Base-by-base conservation (phyloP, 2,329 filamentous ascomycete genomes). In the Sarocladium oryzae region DNA sequence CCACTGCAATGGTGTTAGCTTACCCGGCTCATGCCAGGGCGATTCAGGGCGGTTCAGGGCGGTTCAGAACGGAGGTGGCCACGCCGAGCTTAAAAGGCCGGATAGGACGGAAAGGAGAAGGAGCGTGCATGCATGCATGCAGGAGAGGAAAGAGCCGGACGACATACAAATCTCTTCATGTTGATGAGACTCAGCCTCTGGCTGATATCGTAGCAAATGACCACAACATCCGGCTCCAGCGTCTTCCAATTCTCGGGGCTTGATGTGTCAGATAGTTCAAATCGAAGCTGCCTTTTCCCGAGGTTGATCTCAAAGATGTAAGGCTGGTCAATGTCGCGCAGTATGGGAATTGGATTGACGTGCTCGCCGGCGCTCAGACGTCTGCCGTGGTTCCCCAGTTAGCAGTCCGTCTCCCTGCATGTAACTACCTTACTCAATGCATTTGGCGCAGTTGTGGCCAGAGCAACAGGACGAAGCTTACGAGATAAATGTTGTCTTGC, bases 401-500 rank as follows among this genome's bases (percentile, higher is more conserved):
- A n/a, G n/a, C n/a, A n/a, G n/a, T n/a, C n/a, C n/a, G n/a, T n/a
- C n/a, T n/a, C n/a, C n/a, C n/a, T n/a, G n/a, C n/a, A n/a, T n/a
- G n/a, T n/a, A n/a, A n/a, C n/a, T n/a, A n/a, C n/a, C n/a, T n/a
- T n/a, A n/a, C n/a, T n/a, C n/a, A n/a, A n/a, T n/a, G n/a, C n/a
- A n/a, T n/a, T n/a, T n/a, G n/a, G n/a, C n/a, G n/a, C n/a, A n/a
- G 28, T 30, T 30, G 7, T 30, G 13, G 28, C 13, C 28, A 30
- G 28, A 7, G 7, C 28, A 30, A 30, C n/a, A 8, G 16, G 16
- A 8, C 35, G 37, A 24, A 58, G 74, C 79, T 56, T 60, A 83
- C 80, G 79, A 81, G 59, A 84, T 61, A 62, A 84, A 82, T 1
- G 75, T 80, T 20, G 78, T 79, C 64, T 84, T 84, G 51, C 80